A percentile compares a stretch with the other conserved stretches of the same genome.
Evolutionary conservation across 257 asterid genomes (phyloP).

Genomic region (Plectranthus barbatus): DNA sequence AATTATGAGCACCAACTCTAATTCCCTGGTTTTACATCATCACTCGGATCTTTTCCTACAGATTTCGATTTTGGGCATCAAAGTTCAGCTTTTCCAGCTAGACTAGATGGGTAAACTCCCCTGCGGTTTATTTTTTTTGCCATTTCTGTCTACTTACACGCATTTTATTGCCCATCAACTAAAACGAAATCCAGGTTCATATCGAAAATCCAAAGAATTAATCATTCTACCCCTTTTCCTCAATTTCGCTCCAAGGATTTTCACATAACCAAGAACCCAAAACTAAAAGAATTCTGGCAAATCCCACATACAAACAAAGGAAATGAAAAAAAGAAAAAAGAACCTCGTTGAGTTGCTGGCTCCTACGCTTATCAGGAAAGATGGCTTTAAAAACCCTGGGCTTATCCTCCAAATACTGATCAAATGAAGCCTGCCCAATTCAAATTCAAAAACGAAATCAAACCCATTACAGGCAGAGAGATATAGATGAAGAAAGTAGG

Average conservation of each 20-base stretch:
- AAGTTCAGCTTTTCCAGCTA: background rate
- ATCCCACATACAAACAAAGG: background rate
- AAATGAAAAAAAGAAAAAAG: background rate
- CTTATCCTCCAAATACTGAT: conserved; percentile 77
- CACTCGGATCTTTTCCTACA: too few species aligned
- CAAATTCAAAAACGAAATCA: conserved; percentile 7
- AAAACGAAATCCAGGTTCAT: background rate
- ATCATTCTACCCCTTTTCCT: background rate
- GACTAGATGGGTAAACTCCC: background rate
- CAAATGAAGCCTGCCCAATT: conserved; percentile 68
- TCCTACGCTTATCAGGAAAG: conserved; percentile 81
- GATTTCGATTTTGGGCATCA: background rate
- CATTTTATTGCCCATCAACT: background rate
- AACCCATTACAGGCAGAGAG: background rate
- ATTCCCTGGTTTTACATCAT: background rate
- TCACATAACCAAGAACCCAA: background rate
- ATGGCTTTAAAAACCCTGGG: conserved; percentile 83
- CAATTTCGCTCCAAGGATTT: background rate
- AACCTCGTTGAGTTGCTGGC: conserved; percentile 79
- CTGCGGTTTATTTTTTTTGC: background rate
- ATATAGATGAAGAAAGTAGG: background rate
- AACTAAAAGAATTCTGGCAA: background rate
- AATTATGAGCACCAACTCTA: background rate
- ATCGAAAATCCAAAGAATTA: background rate
- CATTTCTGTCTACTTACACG: background rate